A percentile compares a stretch with the other conserved stretches of the same genome.
Evolutionary conservation across 2,329 filamentous ascomycete genomes (phyloP).

Genomic region (Rhynchosporium agropyri): DNA sequence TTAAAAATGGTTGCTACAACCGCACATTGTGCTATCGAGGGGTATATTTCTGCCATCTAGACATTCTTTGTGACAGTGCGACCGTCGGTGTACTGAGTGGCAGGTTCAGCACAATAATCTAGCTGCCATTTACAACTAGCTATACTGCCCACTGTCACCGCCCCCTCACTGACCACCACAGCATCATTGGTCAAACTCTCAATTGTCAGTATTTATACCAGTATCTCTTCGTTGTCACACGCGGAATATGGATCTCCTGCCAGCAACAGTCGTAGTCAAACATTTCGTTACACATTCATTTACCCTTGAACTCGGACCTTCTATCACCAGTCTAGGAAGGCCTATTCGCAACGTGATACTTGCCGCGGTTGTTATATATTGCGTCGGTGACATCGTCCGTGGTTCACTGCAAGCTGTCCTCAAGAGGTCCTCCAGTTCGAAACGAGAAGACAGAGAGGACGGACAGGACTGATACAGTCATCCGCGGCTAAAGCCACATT

Average conservation of each 20-base stretch:
- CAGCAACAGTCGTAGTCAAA: slow-evolving; percentile 48
- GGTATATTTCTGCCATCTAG: slow-evolving; percentile 77
- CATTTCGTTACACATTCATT: slow-evolving; percentile 54
- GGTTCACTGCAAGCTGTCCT: slow-evolving; percentile 40
- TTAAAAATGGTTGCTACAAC: slow-evolving; percentile 87
- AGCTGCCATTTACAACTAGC: too few relatives aligned
- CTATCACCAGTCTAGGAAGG: slow-evolving; percentile 51
- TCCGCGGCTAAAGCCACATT: slow-evolving; percentile 9
- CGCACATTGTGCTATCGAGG: slow-evolving; percentile 86
- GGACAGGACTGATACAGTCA: slow-evolving; percentile 12
- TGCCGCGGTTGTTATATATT: slow-evolving; percentile 48
- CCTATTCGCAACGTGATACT: slow-evolving; percentile 55
- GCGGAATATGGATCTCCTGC: slow-evolving; percentile 45
- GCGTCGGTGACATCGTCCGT: slow-evolving; percentile 46
- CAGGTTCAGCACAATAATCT: neutral
- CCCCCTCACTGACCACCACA: slow-evolving; percentile 10
- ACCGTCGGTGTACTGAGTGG: slow-evolving; percentile 2
- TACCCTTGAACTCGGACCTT: slow-evolving; percentile 53
- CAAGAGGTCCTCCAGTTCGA: slow-evolving; percentile 20
- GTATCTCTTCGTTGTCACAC: neutral
- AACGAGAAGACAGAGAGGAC: slow-evolving; percentile 24
- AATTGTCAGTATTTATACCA: slow-evolving; percentile 13
- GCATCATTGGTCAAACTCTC: slow-evolving; percentile 21
- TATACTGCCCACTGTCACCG: slow-evolving; percentile 17
- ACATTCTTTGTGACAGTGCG: slow-evolving; percentile 30